Percentiles rank a stretch among this genome's conserved stretches.
phyloP scores from a whole-genome alignment of 306 rosid species.

The Vigna nakashimae region DNA sequence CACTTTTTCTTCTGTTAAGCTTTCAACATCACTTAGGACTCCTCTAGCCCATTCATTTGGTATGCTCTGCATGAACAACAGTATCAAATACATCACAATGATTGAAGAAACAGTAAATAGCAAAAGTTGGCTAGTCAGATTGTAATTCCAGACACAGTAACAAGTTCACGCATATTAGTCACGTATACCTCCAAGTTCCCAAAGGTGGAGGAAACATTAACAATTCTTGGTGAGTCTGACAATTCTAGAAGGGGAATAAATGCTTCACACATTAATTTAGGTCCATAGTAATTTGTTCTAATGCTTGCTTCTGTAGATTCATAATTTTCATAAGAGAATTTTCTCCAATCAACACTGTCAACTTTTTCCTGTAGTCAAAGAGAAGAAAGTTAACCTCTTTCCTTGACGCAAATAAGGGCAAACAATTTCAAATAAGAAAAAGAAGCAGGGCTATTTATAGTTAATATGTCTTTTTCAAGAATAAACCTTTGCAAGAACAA shows the following conservation, averaged over 20 bases:
- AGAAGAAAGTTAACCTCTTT: constrained; percentile 2
- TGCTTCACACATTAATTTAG: constrained; percentile 51
- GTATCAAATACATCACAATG: neutral
- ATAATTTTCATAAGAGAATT: constrained; percentile 3
- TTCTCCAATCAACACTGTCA: constrained; percentile 8
- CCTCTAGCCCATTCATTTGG: constrained; percentile 54
- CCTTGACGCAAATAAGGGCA: too few relatives aligned
- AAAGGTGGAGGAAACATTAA: constrained; percentile 47
- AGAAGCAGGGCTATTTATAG: too few relatives aligned
- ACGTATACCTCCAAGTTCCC: constrained; percentile 53
- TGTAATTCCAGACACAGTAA: neutral
- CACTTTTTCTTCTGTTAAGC: constrained; percentile 52
- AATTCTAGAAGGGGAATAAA: constrained; percentile 57
- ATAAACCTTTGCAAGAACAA: too few relatives aligned
- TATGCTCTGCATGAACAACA: constrained; percentile 37
- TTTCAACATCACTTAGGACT: constrained; percentile 50
- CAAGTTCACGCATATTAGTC: neutral
- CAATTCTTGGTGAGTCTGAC: constrained; percentile 61
- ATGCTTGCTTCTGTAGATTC: constrained; percentile 49
- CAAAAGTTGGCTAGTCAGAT: neutral
- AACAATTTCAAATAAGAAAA: too few relatives aligned
- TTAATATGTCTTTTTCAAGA: too few relatives aligned
- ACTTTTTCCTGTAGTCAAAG: constrained; percentile 12
- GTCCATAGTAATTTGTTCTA: constrained; percentile 58
- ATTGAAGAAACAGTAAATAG: neutral